Conservation (phyloP, 2,329 filamentous ascomycete genomes). For the Fusarium duplospermum region DNA sequence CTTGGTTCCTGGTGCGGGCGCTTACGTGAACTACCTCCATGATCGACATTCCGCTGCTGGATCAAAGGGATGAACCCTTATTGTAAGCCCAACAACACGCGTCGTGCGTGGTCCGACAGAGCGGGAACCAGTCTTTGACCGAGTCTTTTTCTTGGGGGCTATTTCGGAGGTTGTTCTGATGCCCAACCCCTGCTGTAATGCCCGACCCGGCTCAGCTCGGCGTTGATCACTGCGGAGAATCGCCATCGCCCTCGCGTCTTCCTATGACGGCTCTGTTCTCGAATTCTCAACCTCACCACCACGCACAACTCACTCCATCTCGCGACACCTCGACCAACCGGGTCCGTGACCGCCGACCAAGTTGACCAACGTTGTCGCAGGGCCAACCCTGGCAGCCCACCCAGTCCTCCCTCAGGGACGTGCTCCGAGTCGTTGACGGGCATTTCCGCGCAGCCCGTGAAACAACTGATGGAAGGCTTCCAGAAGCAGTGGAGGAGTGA, state of each 20-base stretch:
- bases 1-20: slow-evolving; percentile 22
- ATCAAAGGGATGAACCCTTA: slow-evolving; percentile 1
- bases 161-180: slow-evolving; percentile 13
- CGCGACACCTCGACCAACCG: slow-evolving; percentile 34
- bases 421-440: slow-evolving; percentile 38
- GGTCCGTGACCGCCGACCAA: slow-evolving; percentile 26
- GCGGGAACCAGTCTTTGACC: not conserved
- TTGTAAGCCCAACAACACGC: not conserved
- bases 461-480: slow-evolving; percentile 45
- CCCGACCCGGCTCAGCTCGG: slow-evolving; percentile 18
- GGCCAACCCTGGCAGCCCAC: slow-evolving; percentile 30
- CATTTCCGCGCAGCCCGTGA: slow-evolving; percentile 36
- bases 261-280: not conserved
- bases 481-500: slow-evolving; percentile 44
- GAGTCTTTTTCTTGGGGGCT: not conserved
- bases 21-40: slow-evolving; percentile 12
- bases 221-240: slow-evolving; percentile 24
- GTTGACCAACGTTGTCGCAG: slow-evolving; percentile 28
- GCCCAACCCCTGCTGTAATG: slow-evolving; percentile 16
- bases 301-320: slow-evolving; percentile 19
- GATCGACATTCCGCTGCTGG: slow-evolving; percentile 25
- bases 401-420: slow-evolving; percentile 20
- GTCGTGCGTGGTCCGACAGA: not conserved
- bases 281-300: not conserved
- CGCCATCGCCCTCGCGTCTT: not conserved